Base-by-base conservation (phyloP, 805 yeast genomes). In the Isabelozyma rhagii region DNA sequence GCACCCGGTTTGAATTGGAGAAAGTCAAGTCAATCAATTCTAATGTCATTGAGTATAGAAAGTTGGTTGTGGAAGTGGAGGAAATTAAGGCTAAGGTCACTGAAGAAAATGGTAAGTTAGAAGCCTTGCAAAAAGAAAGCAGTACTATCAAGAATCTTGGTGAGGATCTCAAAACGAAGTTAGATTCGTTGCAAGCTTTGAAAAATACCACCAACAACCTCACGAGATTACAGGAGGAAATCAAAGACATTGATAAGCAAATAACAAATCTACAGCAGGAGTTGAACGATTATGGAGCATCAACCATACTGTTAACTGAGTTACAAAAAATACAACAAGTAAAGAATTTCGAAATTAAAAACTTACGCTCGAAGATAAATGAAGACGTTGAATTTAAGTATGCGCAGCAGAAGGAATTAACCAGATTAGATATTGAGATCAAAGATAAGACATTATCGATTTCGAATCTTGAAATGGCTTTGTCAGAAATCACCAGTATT, bases 371-470 rank as follows among this genome's bases (percentile, higher is more conserved):
- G 11, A 50, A 49, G 5, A 56, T 71, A 5, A 55, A 57, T 31
- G 68, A 64, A 6, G 58, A 59, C 39, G 55, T 54, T 3, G 80
- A 78, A 18, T 70, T 71, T 7, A 77, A 77, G 54, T 86, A 82
- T 45, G 48, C 58, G 4, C 62, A 64, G 8, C 75, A 78, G 25
- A 71, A 72, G 41, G 81, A 78, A 38, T 48, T 78, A 17, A 68
- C 71, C 7, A 64, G 71, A 11, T 54, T 83, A 18, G 86, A 84
- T 50, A 74, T 69, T 34, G 64, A 65, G 36, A 64, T 83, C 11
- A 82, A 82, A 50, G 88, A 84, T 55, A 74, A 77, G 47, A 72
- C 74, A 55, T 62, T 85, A 42, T 56, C 60, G 3, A 77, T 87
- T 25, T 79, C 81, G 54, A 74, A 78, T 42, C 61, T 82, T 49